Conservation (phyloP, 306 rosid species). For the Glycyrrhiza uralensis region DNA sequence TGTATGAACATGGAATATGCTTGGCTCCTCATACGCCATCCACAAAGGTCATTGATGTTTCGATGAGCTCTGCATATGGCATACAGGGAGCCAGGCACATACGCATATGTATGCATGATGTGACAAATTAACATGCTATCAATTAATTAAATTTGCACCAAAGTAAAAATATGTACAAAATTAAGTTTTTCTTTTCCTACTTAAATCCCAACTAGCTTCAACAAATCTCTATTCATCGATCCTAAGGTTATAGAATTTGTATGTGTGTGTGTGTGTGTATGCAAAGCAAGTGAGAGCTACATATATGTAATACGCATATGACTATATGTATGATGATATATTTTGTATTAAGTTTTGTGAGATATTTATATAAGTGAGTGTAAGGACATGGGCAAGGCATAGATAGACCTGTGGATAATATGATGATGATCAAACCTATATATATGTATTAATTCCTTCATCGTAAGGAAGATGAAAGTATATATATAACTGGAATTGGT, state of each 20-base stretch:
- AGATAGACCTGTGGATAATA: not conserved
- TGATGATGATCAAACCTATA: conserved; percentile 1
- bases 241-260: not conserved
- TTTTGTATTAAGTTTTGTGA: not conserved
- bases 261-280: not conserved
- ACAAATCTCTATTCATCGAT: not conserved
- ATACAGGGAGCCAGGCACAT: conserved; percentile 64
- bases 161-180: not conserved
- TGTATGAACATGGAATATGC: conserved; percentile 45
- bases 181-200: not conserved
- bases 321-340: too few species aligned
- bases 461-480: conserved; percentile 5
- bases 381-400: not conserved
- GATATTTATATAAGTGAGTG: not conserved
- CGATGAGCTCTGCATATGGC: conserved; percentile 49
- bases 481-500: too few species aligned
- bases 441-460: not conserved
- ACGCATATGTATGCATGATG: conserved; percentile 28
- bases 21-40: conserved; percentile 69
- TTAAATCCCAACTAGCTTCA: not conserved
- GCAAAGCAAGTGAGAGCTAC: not conserved
- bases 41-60: conserved; percentile 30
- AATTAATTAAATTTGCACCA: not conserved
- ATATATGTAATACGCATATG: not conserved
- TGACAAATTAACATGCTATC: not conserved